Evolutionary conservation across 2,329 filamentous ascomycete genomes (phyloP).

Genomic region (Calonectria honghensis): DNA sequence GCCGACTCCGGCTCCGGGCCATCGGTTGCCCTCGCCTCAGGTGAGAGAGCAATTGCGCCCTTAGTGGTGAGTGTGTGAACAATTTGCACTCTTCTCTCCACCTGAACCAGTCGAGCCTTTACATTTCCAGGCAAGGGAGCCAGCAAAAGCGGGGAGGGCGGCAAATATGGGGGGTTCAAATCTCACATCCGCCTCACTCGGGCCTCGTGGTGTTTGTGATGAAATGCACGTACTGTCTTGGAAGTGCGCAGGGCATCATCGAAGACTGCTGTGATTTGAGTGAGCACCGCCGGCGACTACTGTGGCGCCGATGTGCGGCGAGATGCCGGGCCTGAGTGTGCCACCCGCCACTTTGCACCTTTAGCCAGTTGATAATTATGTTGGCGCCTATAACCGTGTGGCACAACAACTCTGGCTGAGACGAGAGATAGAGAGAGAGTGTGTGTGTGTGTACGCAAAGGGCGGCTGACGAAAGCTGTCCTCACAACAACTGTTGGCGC

Average conservation of each 20-base stretch:
- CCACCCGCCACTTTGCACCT: conserved; percentile 1
- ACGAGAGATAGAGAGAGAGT: neutral
- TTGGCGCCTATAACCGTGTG: conserved; percentile 14
- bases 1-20: conserved; percentile 28
- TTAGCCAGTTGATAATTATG: neutral
- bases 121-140: conserved; percentile 27
- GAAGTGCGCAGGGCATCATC: neutral
- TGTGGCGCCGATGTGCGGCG: neutral
- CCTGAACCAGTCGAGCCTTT: conserved; percentile 37
- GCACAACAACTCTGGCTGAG: conserved; percentile 2
- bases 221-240: conserved; percentile 20
- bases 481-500: neutral
- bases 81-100: conserved; percentile 27
- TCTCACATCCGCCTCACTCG: conserved; percentile 34
- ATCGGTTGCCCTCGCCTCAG: conserved; percentile 13
- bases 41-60: conserved; percentile 24
- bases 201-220: conserved; percentile 26
- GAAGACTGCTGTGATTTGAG: conserved; percentile 1
- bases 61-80: conserved; percentile 28
- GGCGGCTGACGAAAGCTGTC: conserved; percentile 4
- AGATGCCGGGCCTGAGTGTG: conserved; percentile 11
- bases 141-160: conserved; percentile 27
- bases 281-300: neutral
- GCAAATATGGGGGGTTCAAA: conserved; percentile 10
- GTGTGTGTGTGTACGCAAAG: neutral